Base-by-base conservation (phyloP, 2,329 filamentous ascomycete species). In the Leptodontidium sp. region DNA sequence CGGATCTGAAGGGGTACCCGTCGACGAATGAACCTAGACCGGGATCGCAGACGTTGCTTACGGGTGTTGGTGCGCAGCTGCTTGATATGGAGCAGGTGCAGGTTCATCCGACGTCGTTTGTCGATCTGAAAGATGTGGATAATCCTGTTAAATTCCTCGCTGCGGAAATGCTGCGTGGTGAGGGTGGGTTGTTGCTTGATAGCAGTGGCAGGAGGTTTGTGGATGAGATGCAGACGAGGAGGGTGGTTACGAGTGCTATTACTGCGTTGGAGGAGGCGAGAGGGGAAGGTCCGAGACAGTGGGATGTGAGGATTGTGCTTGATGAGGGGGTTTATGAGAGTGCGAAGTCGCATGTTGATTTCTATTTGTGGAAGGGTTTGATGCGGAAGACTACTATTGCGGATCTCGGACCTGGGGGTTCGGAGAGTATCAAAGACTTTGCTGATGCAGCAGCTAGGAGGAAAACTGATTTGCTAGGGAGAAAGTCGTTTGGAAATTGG, bases 41-140 rank as follows among this genome's bases (percentile, higher is more conserved):
- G 0, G 87, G 86, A 0, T 81, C 86, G 1, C 87, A 89, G 66
- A 70, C 76, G 0, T 73, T 85, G 1, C 76, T 85, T 6, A 79
- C 78, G 1, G 75, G 69, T 2, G 63, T 81, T 0, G 82, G 82
- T 0, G 82, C 82, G 0, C 76, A 79, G 45, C 64, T 83, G 14
- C 67, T 83, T 1, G 82, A 84, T 70, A 84, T 84, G 82, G 80
- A 82, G 0, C 73, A 78, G 21, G 87, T 91, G 1, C 89, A 91
- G 76, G 82, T 91, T 4, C 89, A 91, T 71, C 88, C 89, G 2
- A 90, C 88, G 0, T 87, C 87, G 0, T 91, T 91, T 73, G 80
- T 91, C 6, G 87, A 90, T 70, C 84, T 84, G 0, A 80, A 81
- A 1, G 81, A 82, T 40, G 78, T 81, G 0, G 72, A 71, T 0